Conservation (phyloP, 106 monocot species). For the Gastrodia elata region DNA sequence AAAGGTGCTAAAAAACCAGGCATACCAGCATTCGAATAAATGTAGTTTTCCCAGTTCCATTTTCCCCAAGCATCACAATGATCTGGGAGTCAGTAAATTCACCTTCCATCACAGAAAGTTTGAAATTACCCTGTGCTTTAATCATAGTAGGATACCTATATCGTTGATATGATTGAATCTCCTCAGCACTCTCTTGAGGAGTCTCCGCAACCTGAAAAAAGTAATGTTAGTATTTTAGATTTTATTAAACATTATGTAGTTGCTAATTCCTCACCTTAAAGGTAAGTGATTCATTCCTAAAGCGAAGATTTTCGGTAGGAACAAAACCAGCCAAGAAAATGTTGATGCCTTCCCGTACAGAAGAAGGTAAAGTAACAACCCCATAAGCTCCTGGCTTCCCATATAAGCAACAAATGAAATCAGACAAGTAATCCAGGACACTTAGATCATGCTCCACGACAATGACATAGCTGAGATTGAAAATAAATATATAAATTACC, state of each 20-base stretch:
- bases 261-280: constrained; percentile 41
- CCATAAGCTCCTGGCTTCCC: constrained; percentile 99
- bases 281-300: constrained; percentile 92
- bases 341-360: constrained; percentile 99
- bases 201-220: constrained; percentile 87
- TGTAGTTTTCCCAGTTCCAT: constrained; percentile 98
- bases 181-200: constrained; percentile 92
- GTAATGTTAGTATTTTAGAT: background rate
- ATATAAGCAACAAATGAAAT: constrained; percentile 98
- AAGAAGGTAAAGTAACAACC: constrained; percentile 94
- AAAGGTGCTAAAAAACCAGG: background rate
- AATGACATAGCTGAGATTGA: constrained; percentile 76
- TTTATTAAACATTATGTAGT: background rate
- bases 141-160: constrained; percentile 92
- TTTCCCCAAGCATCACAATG: constrained; percentile 97
- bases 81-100: constrained; percentile 99
- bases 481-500: background rate
- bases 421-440: constrained; percentile 93
- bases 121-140: constrained; percentile 89
- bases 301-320: constrained; percentile 85
- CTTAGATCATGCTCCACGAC: constrained; percentile 99
- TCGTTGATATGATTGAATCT: constrained; percentile 85
- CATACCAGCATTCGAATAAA: constrained; percentile 99
- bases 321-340: constrained; percentile 96
- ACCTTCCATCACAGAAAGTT: constrained; percentile 77